These are phyloP conservation scores for Paralagenidium karlingii DNA, from an alignment of 352 stramenopile species.

Conservation along the genomic window DNA sequence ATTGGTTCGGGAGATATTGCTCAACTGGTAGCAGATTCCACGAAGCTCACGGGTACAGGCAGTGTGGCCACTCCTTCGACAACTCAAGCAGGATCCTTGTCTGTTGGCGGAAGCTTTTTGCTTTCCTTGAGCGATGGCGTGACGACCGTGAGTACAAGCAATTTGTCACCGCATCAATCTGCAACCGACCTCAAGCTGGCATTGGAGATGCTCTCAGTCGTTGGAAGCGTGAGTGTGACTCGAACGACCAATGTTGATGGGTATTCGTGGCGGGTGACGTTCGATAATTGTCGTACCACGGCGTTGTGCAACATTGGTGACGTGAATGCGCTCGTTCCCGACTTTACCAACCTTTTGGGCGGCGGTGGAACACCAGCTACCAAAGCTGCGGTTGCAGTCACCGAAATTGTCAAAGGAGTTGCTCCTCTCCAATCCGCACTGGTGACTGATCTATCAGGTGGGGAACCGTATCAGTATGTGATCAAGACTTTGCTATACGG, in stretches of 20 bases:
- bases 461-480: conserved; percentile 47
- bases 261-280: conserved; percentile 87
- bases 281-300: conserved; percentile 61
- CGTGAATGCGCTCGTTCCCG: conserved; percentile 41
- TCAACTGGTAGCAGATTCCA: conserved; percentile 21
- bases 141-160: conserved; percentile 12
- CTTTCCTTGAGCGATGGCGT: conserved; percentile 22
- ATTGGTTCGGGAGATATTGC: conserved; percentile 48
- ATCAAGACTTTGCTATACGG: conserved; percentile 72
- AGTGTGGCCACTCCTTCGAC: conserved; percentile 20
- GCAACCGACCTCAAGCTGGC: conserved; percentile 25
- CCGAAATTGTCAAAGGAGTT: conserved; percentile 41
- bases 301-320: conserved; percentile 88
- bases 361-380: conserved; percentile 11
- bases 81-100: conserved; percentile 28
- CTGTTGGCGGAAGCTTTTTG: conserved; percentile 45
- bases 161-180: conserved; percentile 40
- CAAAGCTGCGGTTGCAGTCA: conserved; percentile 26
- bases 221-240: conserved; percentile 53
- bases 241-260: conserved; percentile 43
- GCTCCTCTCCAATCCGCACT: conserved; percentile 26
- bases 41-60: conserved; percentile 24
- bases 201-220: conserved; percentile 25
- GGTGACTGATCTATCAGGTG: conserved; percentile 64
- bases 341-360: conserved; percentile 26